A percentile compares a stretch with the other conserved stretches of the same genome.
These are phyloP conservation scores for Wolfiporia cocos DNA, from an alignment of 1,284 basidiomycete genomes.

Conservation along the genomic window DNA sequence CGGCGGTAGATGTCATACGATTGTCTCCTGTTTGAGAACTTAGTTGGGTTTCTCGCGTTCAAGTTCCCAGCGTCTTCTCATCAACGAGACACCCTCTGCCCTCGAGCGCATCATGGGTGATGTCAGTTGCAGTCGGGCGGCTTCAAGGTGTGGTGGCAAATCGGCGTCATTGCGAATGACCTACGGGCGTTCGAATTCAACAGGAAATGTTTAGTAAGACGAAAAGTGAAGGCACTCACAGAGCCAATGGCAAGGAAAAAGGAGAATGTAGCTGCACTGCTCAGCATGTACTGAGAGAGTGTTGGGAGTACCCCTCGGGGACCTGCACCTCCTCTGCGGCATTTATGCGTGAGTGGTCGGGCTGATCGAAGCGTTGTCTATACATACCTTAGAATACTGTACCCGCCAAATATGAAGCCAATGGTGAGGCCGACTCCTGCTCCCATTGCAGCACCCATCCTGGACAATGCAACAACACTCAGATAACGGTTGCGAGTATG, in stretches of 20 bases:
- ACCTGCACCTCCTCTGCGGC: conserved; percentile 76
- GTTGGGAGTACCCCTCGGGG: conserved; percentile 84
- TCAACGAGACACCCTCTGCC: conserved; percentile 58
- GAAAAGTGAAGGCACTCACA: conserved; percentile 49
- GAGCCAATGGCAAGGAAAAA: conserved; percentile 86
- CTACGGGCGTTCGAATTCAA: conserved; percentile 37
- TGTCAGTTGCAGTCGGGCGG: conserved; percentile 50
- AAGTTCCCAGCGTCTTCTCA: conserved; percentile 65
- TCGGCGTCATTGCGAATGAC: conserved; percentile 70
- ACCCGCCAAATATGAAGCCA: conserved; percentile 93
- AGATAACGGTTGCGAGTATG: conserved; percentile 7
- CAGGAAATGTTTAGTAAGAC: no score
- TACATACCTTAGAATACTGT: conserved; percentile 79
- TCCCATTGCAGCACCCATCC: conserved; percentile 93
- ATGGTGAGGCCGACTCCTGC: conserved; percentile 90
- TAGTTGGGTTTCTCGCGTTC: conserved; percentile 20
- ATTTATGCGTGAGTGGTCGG: no score
- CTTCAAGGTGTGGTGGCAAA: conserved; percentile 53
- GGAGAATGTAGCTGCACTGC: conserved; percentile 81
- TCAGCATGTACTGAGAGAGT: conserved; percentile 91
- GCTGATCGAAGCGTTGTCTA: conserved; percentile 1
- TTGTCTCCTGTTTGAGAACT: no score
- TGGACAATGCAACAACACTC: conserved; percentile 24
- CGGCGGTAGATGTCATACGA: no score
- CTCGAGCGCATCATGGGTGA: conserved; percentile 51